Evolutionary conservation across 2,329 filamentous ascomycete species (phyloP), one percentile per base, ranked within the genome.

Genomic region (Xylariomycetidae sp.): DNA sequence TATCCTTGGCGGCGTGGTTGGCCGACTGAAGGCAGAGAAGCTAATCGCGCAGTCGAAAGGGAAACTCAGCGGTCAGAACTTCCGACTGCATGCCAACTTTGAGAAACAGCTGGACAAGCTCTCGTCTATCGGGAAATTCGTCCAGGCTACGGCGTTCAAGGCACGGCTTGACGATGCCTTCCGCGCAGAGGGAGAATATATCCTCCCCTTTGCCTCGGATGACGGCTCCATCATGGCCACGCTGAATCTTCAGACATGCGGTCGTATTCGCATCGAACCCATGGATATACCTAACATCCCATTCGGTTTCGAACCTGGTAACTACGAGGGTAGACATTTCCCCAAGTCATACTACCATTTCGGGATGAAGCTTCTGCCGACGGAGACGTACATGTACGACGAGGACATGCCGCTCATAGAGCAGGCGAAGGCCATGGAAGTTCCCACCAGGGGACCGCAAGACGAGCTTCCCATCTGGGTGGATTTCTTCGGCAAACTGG

Each of bases 251-350:
- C 71, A 79, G 39, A 74, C 76, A 1, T 55, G 70, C 31, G 72
- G 74, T 4, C 67, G 72, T 25, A 63, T 87, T 25, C 62, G 53
- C 12, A 50, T 84, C 6, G 59, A 67, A 4, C 64, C 74, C 0
- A 51, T 68, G 2, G 64, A 79, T 25, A 68, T 82, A 5, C 75
- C 76, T 1, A 48, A 70, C 31, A 76, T 84, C 19, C 77, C 79
- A 2, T 80, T 83, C 52, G 83, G 84, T 2, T 82, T 87, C 48
- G 72, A 76, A 33, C 79, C 80, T 6, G 75, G 75, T 12, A 77
- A 82, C 43, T 88, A 88, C 56, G 76, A 84, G 48, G 81, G 78
- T 15, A 70, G 81, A 35, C 75, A 76, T 37, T 79, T 81, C 41
- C 74, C 82, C 22, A 80, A 81, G 45, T 67, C 68, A 20, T 75